Percentiles rank a stretch among this genome's conserved stretches.
Conservation (phyloP, 257 asterid genomes). For the Thymus quinquecostatus region DNA sequence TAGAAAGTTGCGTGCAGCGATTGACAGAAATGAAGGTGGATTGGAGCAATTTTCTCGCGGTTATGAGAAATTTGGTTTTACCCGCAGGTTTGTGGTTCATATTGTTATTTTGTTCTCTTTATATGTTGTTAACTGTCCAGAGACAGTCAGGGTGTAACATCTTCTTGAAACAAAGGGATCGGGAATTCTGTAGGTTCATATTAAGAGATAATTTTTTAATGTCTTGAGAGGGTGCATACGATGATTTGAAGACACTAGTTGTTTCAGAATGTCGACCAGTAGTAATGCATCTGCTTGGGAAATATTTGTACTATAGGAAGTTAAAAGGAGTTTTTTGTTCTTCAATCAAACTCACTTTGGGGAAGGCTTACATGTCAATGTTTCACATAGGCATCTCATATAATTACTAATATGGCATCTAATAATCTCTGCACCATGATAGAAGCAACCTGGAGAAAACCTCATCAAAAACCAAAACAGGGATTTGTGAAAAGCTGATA, state of each 20-base stretch:
- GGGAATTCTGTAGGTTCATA: constrained; percentile 5
- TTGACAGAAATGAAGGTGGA: constrained; percentile 93
- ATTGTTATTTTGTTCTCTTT: constrained; percentile 26
- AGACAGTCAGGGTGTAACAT: constrained; percentile 27
- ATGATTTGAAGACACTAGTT: constrained; percentile 12
- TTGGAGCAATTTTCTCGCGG: constrained; percentile 94
- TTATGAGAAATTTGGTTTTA: constrained; percentile 90
- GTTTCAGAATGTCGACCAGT: constrained; percentile 7
- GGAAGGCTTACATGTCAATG: constrained; percentile 21
- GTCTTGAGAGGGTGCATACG: constrained; percentile 2
- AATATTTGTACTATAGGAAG: constrained; percentile 7
- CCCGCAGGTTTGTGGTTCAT: constrained; percentile 64
- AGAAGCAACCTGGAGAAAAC: not conserved
- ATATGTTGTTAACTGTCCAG: not conserved
- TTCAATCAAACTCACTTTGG: constrained; percentile 11
- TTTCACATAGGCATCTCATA: constrained; percentile 14
- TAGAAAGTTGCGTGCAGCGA: constrained; percentile 71
- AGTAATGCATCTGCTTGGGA: constrained; percentile 13
- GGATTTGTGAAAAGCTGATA: constrained; percentile 11
- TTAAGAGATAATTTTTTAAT: not conserved
- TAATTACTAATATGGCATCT: not conserved
- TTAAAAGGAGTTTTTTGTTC: constrained; percentile 21
- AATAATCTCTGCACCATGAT: constrained; percentile 3
- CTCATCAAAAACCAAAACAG: not conserved
- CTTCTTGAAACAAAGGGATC: constrained; percentile 21